A percentile compares a stretch with the other conserved stretches of the same genome.
These are phyloP conservation scores for Metschnikowia matae DNA, from an alignment of 805 yeast species.

Conservation along the genomic window DNA sequence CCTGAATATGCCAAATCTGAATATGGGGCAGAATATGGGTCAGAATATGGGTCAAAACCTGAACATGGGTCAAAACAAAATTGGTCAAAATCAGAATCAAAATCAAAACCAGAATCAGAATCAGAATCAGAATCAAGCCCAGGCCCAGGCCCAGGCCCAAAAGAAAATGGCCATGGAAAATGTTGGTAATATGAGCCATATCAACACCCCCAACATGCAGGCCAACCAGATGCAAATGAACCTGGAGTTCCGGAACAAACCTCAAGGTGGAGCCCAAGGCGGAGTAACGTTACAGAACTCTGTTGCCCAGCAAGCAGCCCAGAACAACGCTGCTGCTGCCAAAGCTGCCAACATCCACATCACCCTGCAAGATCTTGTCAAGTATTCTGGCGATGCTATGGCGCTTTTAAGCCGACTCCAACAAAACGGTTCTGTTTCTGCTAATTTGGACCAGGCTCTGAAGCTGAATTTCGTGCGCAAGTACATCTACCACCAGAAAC, in stretches of 20 bases:
- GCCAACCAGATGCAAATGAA: conserved; percentile 11
- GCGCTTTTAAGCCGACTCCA: conserved; percentile 34
- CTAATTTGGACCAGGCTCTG: conserved; percentile 33
- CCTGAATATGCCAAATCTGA: not conserved
- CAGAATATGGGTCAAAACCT: not conserved
- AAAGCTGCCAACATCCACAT: conserved; percentile 14
- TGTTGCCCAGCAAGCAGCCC: conserved; percentile 11
- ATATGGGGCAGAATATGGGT: not conserved
- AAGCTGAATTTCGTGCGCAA: conserved; percentile 37
- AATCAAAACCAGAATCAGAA: not conserved
- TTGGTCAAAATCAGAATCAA: not conserved
- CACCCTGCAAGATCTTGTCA: conserved; percentile 32
- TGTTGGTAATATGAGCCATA: conserved; percentile 9
- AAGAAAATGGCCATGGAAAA: conserved; percentile 11
- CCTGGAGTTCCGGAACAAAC: conserved; percentile 7
- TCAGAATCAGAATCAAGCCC: conserved; percentile 1
- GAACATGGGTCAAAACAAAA: not conserved
- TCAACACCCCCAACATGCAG: conserved; percentile 9
- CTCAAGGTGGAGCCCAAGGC: not conserved
- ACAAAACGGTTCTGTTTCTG: conserved; percentile 31
- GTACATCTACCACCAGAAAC: conserved; percentile 38
- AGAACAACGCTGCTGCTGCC: conserved; percentile 3
- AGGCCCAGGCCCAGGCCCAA: conserved; percentile 3
- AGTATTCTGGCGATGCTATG: conserved; percentile 39
- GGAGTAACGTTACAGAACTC: conserved; percentile 11